Evolutionary conservation across 345 rosid genomes (phyloP), one percentile per base, ranked within the genome.

Genomic region (Ceriops decandra): DNA sequence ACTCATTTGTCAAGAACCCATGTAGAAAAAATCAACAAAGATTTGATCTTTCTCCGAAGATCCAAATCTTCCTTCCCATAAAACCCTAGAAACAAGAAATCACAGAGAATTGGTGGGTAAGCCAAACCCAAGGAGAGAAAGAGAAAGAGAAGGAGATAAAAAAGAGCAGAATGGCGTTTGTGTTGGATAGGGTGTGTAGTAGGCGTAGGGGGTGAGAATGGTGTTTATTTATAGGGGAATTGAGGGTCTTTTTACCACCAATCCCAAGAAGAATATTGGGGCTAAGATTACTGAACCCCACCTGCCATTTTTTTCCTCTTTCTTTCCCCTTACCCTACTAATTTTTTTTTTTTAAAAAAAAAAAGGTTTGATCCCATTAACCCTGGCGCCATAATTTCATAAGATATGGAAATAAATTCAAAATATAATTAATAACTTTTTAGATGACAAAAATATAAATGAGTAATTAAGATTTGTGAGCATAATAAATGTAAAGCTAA

Each of bases 191-290:
- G 36, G 36, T 63, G 30, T 52, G 4, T 13, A 21, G 28, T 67
- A 77, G 78, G 69, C 7, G 59, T 57, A 32, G 57, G 72, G 72
- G 61, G 46, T 56, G 52, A 28, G 57, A 38, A 32, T 52, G 64
- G 69, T 54, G 36, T 73, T 73, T 85, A 89, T 84, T 79, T 88
- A 90, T 90, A 86, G 87, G 66, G 77, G 74, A 71, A 77, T 21
- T 2, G 69, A 68, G 74, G 63, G 54, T 69, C 65, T 81, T 85
- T 80, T 78, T 72, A 80, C 82, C 86, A 83, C 77, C 90, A 90
- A 92, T 92, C 98, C 98, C 98, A 74, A 92, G 87, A 85, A 90
- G 95, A 88, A 92, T 92, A 88, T 85, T 84, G 87, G 88, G 81
- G 74, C 81, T 74, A 63, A 75, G 70, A 72, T 74, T 70, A 76